Conservation (phyloP, 2,329 filamentous ascomycete species). For the Pseudogymnoascus sp. region DNA sequence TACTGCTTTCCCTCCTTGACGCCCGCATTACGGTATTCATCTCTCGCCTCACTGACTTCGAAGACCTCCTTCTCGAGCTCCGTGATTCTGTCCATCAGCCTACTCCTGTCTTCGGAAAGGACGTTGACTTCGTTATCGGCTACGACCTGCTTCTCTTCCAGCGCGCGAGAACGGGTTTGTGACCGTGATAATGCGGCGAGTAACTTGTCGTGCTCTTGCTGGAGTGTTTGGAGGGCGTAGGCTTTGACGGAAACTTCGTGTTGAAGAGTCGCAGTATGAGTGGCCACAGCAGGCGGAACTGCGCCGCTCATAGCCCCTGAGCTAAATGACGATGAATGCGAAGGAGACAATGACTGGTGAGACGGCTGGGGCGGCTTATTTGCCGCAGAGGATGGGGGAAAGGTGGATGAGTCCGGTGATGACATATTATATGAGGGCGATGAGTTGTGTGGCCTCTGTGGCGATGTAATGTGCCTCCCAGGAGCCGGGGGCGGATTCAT, state of each 20-base stretch:
- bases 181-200: constrained; percentile 45
- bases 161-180: constrained; percentile 40
- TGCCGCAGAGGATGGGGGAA: constrained; percentile 20
- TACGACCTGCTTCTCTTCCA: constrained; percentile 44
- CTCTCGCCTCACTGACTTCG: constrained; percentile 40
- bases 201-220: constrained; percentile 46
- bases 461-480: constrained; percentile 26
- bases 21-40: constrained; percentile 33
- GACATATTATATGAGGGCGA: constrained; percentile 25
- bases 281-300: constrained; percentile 21
- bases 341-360: constrained; percentile 21
- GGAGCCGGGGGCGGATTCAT: constrained; percentile 28
- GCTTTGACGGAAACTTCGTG: constrained; percentile 48
- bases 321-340: constrained; percentile 16
- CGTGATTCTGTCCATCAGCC: constrained; percentile 39
- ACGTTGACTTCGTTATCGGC: constrained; percentile 45
- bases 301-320: constrained; percentile 15
- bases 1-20: constrained; percentile 29
- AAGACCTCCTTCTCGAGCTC: constrained; percentile 42
- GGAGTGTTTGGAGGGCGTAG: constrained; percentile 43
- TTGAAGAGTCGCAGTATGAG: constrained; percentile 35
- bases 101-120: constrained; percentile 43
- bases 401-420: constrained; percentile 16
- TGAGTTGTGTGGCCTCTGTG: constrained; percentile 25
- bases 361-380: neutral